Evolutionary conservation across 2,329 filamentous ascomycete genomes (phyloP), one percentile per base, ranked within the genome.

Genomic region (Penicillium brevicompactum): DNA sequence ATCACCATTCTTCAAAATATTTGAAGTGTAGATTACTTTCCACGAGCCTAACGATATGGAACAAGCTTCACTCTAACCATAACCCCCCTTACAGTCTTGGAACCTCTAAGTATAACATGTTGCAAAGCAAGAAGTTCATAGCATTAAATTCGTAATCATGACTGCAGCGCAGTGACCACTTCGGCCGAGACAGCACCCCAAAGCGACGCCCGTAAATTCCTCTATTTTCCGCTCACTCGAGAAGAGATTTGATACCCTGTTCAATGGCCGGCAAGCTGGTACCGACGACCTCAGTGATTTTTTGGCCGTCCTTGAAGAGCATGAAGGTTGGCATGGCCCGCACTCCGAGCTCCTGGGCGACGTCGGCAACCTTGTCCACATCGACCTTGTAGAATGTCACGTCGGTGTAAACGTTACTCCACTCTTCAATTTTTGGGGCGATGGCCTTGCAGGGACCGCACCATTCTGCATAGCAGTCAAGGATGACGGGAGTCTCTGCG

Each of bases 311-410:
- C 38, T 52, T 44, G 49, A 55, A 55, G 2, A 53, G 38, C 49
- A 55, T 47, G 38, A 52, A 38, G 7, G 53, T 55, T 34, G 53
- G 53, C 43, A 40, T 53, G 2, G 38, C 49, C 9, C 14, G 41
- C 2, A 55, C 49, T 10, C 49, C 44, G 14, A 55, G 44, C 22
- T 55, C 53, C 10, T 27, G 27, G 11, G 38, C 30, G 4, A 55
- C 27, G 13, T 55, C 49, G 3, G 40, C 21, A 5, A 52, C 44
- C 13, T 42, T 38, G 1, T 53, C 53, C 7, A 55, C 37, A 10
- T 55, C 49, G 8, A 55, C 22, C 37, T 46, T 32, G 49, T 52
- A 55, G 53, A 55, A 55, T 16, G 47, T 52, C 22, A 53, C 44
- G 5, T 48, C 30, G 37, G 31, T 8, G 22, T 52, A 55, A 22